Evolutionary conservation across 768 basidiomycete genomes (phyloP).

Genomic region (Saitozyma sp.): DNA sequence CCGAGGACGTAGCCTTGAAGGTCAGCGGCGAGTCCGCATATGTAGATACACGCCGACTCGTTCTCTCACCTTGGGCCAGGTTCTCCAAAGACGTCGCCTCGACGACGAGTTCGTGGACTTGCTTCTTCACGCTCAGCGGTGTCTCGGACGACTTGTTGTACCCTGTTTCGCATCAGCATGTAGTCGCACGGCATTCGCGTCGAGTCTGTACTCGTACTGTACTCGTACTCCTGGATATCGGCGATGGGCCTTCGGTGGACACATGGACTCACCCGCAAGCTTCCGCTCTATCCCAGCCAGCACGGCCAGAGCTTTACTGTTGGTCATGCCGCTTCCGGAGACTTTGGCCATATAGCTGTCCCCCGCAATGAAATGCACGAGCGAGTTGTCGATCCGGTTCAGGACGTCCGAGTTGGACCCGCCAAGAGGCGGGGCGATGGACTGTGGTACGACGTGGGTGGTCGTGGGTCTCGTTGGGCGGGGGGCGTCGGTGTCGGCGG

Average conservation of each 20-base stretch:
- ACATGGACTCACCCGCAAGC: constrained; percentile 33
- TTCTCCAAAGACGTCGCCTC: constrained; percentile 49
- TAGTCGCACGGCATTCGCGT: too few species aligned
- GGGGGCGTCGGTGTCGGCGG: too few species aligned
- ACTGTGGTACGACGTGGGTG: constrained; percentile 14
- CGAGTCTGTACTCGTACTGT: background rate
- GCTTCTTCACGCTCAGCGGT: constrained; percentile 34
- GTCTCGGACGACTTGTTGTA: constrained; percentile 27
- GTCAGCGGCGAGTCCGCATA: background rate
- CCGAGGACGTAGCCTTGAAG: constrained; percentile 45
- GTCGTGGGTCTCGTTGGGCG: constrained; percentile 1
- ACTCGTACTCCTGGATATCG: background rate
- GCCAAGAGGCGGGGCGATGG: constrained; percentile 14
- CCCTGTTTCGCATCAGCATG: constrained; percentile 11
- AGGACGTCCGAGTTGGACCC: constrained; percentile 19
- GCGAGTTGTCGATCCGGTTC: constrained; percentile 29
- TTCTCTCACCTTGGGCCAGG: constrained; percentile 44
- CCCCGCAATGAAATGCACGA: constrained; percentile 24
- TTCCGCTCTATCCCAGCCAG: constrained; percentile 48
- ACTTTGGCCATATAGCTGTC: constrained; percentile 46
- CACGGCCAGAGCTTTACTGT: constrained; percentile 46
- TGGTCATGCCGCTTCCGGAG: constrained; percentile 42
- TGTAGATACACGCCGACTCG: background rate
- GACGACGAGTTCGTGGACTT: constrained; percentile 47
- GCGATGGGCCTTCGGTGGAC: background rate